Conservation (phyloP, 2,329 filamentous ascomycete genomes). For the Berkeleyomyces rouxiae region DNA sequence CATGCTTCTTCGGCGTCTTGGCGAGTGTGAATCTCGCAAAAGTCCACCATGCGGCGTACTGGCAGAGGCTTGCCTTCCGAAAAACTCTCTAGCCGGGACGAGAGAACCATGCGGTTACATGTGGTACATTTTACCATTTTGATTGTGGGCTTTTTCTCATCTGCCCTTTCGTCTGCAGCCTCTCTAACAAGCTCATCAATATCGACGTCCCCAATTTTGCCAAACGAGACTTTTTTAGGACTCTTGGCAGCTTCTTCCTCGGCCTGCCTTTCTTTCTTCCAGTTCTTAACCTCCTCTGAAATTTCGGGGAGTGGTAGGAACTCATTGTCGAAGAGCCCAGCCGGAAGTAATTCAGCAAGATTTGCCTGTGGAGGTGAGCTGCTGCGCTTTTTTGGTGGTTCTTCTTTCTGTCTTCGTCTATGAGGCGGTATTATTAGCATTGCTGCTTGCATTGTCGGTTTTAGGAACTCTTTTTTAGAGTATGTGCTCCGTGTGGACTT, state of each 20-base stretch:
- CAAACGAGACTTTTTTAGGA: not conserved
- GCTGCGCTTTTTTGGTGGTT: not conserved
- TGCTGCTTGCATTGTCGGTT: not conserved
- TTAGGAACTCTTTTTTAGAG: not conserved
- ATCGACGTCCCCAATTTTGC: not conserved
- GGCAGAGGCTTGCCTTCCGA: conserved; percentile 31
- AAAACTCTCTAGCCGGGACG: conserved; percentile 35
- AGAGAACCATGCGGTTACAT: conserved; percentile 44
- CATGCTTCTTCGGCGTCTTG: conserved; percentile 33
- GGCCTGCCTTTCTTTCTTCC: not conserved
- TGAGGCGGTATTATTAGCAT: not conserved
- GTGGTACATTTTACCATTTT: conserved; percentile 38
- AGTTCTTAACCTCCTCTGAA: not conserved
- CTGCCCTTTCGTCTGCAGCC: not conserved
- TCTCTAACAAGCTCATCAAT: conserved; percentile 1
- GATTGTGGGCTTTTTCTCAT: not conserved
- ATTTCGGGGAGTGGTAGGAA: not conserved
- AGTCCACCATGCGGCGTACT: conserved; percentile 41
- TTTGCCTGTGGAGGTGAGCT: not conserved
- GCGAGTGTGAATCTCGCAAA: conserved; percentile 48
- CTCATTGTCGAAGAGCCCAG: not conserved
- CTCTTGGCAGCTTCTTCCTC: not conserved
- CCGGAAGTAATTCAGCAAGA: not conserved
- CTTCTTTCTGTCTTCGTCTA: not conserved
- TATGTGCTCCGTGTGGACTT: not conserved